Evolutionary conservation across 1,139 yeast genomes (phyloP).

Genomic region (Pichia sp.): DNA sequence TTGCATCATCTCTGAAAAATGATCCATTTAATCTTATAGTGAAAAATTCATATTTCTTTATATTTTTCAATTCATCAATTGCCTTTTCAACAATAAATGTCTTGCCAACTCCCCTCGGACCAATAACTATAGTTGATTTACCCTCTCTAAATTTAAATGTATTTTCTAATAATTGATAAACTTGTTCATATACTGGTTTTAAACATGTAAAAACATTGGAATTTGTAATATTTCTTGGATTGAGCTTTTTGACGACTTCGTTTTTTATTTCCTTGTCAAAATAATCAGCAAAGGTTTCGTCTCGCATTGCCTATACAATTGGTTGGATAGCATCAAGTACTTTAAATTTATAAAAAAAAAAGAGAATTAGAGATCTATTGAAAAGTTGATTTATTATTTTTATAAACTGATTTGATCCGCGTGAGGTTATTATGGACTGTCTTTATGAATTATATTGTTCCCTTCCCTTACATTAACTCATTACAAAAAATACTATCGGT

Average conservation of each 20-base stretch:
- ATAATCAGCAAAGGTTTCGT: not conserved
- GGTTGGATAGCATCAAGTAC: not conserved
- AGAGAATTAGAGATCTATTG: no score
- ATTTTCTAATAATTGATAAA: conserved; percentile 53
- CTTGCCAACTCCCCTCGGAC: conserved; percentile 79
- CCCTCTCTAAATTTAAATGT: conserved; percentile 70
- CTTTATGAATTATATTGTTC: no score
- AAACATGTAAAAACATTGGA: conserved; percentile 18
- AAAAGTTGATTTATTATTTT: no score
- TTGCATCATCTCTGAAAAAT: conserved; percentile 66
- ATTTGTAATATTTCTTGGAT: conserved; percentile 8
- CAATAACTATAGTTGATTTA: conserved; percentile 72
- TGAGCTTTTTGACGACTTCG: conserved; percentile 7
- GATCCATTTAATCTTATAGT: conserved; percentile 62
- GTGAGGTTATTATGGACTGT: no score
- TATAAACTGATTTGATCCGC: no score
- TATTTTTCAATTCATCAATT: conserved; percentile 37
- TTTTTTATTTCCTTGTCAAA: not conserved
- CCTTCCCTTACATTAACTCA: no score
- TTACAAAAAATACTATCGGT: no score
- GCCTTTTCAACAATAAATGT: conserved; percentile 57
- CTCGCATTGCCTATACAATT: not conserved
- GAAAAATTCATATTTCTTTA: conserved; percentile 43
- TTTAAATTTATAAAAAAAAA: no score
- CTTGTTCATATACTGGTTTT: conserved; percentile 36